Base-by-base conservation (phyloP, 192 early-diverging fungal genomes). In the Coemansia sp. region DNA sequence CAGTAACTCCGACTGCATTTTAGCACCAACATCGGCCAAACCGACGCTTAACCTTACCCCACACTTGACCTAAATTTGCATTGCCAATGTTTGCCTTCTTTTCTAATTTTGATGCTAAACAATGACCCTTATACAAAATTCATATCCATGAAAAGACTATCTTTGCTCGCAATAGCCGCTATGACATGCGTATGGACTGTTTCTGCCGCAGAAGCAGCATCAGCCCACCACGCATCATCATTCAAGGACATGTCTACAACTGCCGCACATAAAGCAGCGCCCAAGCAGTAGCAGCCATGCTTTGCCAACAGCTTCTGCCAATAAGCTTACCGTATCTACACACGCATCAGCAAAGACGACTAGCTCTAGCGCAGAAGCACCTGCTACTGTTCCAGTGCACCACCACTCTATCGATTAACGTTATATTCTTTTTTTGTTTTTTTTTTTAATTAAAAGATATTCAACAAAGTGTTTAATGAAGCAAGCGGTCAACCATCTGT, bases 401-500 rank as follows among this genome's bases (percentile, higher is more conserved):
- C 47, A 49, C 47, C 47, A 49, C n/a, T 4, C 47, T 18, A 49
- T 9, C 18, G 19, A 22, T 16, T 49, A 49, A 43, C 13, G 16
- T 16, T 14, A 16, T 43, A 12, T 43, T 14, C 4, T n/a, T n/a
- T n/a, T n/a, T 43, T 16, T 43, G 16, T 43, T 16, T 16, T 3
- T 43, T 13, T 12, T 43, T 43, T 22, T 32, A 54, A 13, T 54
- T 32, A 32, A 35, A 35, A 49, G 18, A 26, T 7, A 22, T 24
- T 49, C 26, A 29, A 57, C 10, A 13, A n/a, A 32, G 3, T 22
- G 16, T 49, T 43, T 24, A 32, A 18, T 64, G 54, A 37, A 54
- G 55, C 24, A 75, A 37, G 11, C 38, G 26, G 18, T 59, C 61
- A 11, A 80, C 77, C 68, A 74, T 68, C 11, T 20, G 2, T 2